These are phyloP conservation scores for Acanthamoeba triangularis DNA, from an alignment of 208 protist species.

Conservation along the genomic window DNA sequence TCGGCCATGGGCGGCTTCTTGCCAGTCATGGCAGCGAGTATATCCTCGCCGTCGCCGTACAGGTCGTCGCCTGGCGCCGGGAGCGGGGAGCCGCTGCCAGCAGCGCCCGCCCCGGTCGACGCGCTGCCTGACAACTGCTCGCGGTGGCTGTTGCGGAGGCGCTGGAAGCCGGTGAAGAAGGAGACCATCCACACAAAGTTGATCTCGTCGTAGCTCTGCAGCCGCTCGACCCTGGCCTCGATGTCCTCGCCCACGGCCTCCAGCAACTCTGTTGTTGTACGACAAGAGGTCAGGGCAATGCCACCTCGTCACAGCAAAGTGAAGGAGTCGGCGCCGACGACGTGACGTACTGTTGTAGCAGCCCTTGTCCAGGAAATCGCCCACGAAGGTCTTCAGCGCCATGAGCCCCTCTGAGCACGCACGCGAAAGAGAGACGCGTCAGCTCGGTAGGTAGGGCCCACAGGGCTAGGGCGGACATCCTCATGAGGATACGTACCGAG, in stretches of 20 bases:
- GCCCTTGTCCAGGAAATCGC: slow-evolving; percentile 25
- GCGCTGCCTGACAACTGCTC: neutral
- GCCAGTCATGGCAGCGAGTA: neutral
- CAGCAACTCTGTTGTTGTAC: neutral
- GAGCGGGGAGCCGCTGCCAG: neutral
- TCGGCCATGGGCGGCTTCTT: neutral
- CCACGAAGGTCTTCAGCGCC: slow-evolving; percentile 14
- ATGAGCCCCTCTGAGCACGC: slow-evolving; percentile 60
- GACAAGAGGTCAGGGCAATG: neutral
- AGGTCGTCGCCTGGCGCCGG: neutral
- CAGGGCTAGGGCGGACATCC: neutral
- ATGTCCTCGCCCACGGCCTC: slow-evolving; percentile 50
- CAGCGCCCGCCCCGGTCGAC: neutral
- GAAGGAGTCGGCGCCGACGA: neutral
- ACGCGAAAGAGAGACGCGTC: neutral
- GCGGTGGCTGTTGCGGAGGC: slow-evolving; percentile 13
- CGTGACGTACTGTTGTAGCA: slow-evolving; percentile 59
- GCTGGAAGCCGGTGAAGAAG: slow-evolving; percentile 72
- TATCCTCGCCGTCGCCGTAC: neutral
- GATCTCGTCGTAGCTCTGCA: slow-evolving; percentile 39
- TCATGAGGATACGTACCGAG: slow-evolving; percentile 4
- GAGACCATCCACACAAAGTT: slow-evolving; percentile 54
- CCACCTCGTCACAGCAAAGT: neutral
- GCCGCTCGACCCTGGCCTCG: neutral
- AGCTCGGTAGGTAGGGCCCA: neutral